Evolutionary conservation across 2,329 filamentous ascomycete species (phyloP), one percentile per base, ranked within the genome.

Genomic region (Paramyrothecium roridum): DNA sequence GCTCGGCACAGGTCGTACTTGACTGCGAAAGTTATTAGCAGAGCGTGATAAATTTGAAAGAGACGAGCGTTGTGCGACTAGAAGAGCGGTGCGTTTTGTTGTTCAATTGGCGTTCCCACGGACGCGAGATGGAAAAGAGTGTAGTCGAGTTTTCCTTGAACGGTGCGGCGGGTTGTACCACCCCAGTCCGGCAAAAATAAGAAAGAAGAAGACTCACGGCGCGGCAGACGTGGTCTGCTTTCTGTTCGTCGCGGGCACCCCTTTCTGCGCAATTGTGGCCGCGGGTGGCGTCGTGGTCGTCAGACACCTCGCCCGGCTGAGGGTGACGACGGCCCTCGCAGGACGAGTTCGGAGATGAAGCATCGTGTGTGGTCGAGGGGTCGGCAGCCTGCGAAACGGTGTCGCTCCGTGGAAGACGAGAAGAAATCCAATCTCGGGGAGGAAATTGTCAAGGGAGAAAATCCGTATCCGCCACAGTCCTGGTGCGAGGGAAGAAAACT

Each of bases 1-100:
- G 66, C 84, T 86, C 8, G 89, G 87, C 34, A 76, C 75, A 57
- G 83, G 78, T 71, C 88, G 81, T 45, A 76, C 69, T 63, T 81
- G 63, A 52, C 67, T 62, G 55, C 37, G 22, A 26, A 56, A 8
- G 48, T 43, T 43, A 54, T 63, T 52, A 63, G 61, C 52, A 43
- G 50, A 56, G 45, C 33, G 46, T 22, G 20, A 51, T 46, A 21
- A 33, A 13, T 49, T 47, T 55, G 46, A 50, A 54, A 40, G 23
- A 30, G 10, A 30, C 26, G 26, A 30, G n/a, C n/a, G n/a, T n/a
- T n/a, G n/a, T n/a, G n/a, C n/a, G n/a, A n/a, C n/a, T n/a, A n/a
- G n/a, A n/a, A n/a, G n/a, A 30, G 10, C 26, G 26, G 10, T 30
- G 26, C 26, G n/a, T n/a, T n/a, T n/a, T n/a, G n/a, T n/a, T n/a